Evolutionary conservation across 495 filamentous ascomycete genomes (phyloP).

Genomic region (Aspergillus ostianus): DNA sequence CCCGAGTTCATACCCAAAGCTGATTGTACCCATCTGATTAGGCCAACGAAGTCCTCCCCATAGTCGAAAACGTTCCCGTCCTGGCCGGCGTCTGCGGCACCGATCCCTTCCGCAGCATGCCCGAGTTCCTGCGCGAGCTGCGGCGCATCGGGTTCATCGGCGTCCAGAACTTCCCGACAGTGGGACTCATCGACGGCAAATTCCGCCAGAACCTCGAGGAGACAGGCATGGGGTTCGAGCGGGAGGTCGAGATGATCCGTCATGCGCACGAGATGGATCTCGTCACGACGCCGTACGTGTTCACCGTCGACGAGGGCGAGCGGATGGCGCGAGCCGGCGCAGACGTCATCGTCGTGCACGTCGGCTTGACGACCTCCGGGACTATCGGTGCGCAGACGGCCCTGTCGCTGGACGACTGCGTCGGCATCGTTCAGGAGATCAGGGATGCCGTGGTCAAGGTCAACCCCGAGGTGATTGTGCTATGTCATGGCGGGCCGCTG

Average conservation of each 20-base stretch:
- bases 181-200: slow-evolving; percentile 66
- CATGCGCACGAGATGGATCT: slow-evolving; percentile 55
- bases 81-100: slow-evolving; percentile 67
- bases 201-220: slow-evolving; percentile 67
- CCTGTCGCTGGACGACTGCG: slow-evolving; percentile 61
- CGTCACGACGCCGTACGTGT: slow-evolving; percentile 69
- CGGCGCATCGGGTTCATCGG: slow-evolving; percentile 60
- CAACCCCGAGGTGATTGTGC: slow-evolving; percentile 57
- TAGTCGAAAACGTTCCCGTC: slow-evolving; percentile 59
- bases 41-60: slow-evolving; percentile 58
- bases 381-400: slow-evolving; percentile 60
- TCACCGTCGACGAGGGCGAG: slow-evolving; percentile 55
- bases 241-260: slow-evolving; percentile 64
- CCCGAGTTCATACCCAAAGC: no score
- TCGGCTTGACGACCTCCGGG: slow-evolving; percentile 65
- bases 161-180: slow-evolving; percentile 72
- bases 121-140: slow-evolving; percentile 55
- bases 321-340: slow-evolving; percentile 63
- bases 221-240: slow-evolving; percentile 65
- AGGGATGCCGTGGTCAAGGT: slow-evolving; percentile 55
- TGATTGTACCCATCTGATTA: slow-evolving; percentile 8
- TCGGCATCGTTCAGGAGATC: slow-evolving; percentile 58
- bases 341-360: slow-evolving; percentile 67
- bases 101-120: slow-evolving; percentile 61
- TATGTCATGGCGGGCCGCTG: slow-evolving; percentile 70